Evolutionary conservation across 148 eudicot genomes (phyloP), one percentile per base, ranked within the genome.

Genomic region (Cornus controversa): DNA sequence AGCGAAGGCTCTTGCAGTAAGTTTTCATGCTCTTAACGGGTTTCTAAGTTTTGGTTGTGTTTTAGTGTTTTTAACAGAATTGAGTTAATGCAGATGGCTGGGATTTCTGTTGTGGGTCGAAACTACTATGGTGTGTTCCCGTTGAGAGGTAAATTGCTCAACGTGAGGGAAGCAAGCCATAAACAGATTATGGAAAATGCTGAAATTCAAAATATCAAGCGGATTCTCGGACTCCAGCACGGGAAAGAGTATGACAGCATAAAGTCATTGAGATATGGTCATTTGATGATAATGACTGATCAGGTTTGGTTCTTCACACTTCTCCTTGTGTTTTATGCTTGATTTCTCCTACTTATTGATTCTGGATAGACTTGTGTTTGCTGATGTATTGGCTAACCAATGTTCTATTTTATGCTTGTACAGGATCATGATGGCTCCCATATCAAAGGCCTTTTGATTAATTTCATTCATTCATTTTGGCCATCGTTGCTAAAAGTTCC

Each of bases 381-480:
- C 23, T 31, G 15, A 45, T 28, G 11, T 9, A 1, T 57, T 45
- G 62, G 31, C 27, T 77, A 47, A 76, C 22, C 3, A 60, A 20
- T 20, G 45, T 14, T 22, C 11, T 7, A 54, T 53, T 53, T 77
- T 63, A 40, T 40, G 45, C 10, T 40, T 40, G 53, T 72, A 73
- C 87, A 95, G 99, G 99, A 96, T 86, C 98, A 96, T 83, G 99
- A 96, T 77, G 99, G 99, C 26, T 96, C 99, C 40, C 99, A 96
- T 77, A 96, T 96, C 77, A 96, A 93, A 83, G 98, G 99, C 82
- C 86, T 96, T 70, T 70, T 96, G 42, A 93, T 96, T 20, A 93
- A 96, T 74, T 93, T 96, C 79, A 85, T 96, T 82, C 98, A 93
- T 76, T 81, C 99, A 36, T 96, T 93, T 79, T 96, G 99, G 99